These are phyloP conservation scores for Microsporum audouinii DNA, from an alignment of 2,329 filamentous ascomycete genomes.

Conservation along the genomic window DNA sequence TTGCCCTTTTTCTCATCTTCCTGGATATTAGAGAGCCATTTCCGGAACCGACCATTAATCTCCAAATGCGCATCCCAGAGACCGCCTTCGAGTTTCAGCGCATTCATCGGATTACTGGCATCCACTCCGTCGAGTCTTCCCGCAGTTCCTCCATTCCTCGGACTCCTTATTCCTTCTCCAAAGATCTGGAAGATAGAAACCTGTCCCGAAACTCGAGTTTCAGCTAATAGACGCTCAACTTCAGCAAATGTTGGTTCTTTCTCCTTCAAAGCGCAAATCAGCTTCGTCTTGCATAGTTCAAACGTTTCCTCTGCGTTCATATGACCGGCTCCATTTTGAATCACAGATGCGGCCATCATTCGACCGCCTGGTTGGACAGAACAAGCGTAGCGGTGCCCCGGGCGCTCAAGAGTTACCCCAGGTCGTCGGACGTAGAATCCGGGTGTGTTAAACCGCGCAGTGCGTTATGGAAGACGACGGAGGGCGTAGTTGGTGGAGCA, in stretches of 20 bases:
- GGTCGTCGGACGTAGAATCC: neutral
- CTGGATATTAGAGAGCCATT: slow-evolving; percentile 48
- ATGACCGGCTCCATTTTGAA: neutral
- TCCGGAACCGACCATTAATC: slow-evolving; percentile 69
- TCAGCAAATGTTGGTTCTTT: slow-evolving; percentile 40
- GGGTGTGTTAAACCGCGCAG: neutral
- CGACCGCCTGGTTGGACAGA: neutral
- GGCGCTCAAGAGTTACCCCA: neutral
- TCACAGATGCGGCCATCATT: slow-evolving; percentile 4
- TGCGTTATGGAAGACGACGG: neutral
- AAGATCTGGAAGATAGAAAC: neutral
- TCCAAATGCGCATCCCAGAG: slow-evolving; percentile 71
- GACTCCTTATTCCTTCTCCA: neutral
- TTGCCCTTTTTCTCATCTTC: slow-evolving; percentile 35
- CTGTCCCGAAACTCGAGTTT: slow-evolving; percentile 18
- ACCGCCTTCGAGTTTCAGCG: slow-evolving; percentile 49
- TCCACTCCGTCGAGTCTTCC: neutral
- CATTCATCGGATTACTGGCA: slow-evolving; percentile 38
- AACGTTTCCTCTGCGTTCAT: slow-evolving; percentile 20
- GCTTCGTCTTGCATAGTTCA: slow-evolving; percentile 36
- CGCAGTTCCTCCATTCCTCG: neutral
- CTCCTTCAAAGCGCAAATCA: slow-evolving; percentile 39
- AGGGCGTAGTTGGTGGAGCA: neutral
- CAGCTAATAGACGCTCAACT: slow-evolving; percentile 36
- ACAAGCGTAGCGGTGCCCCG: neutral